phyloP scores from a whole-genome alignment of 176 grass and related monocot species.

The Hordeum vulgare region MorexV3_pseudomolecules_assembly NC_058522.1:549660581-549661080 shows the following conservation, averaged over 20 bases:
- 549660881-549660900: background rate
- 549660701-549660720: background rate
- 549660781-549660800: conserved; percentile 28
- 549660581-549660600: too few species aligned
- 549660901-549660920: background rate
- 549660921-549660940: background rate
- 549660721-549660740: background rate
- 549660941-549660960: conserved; percentile 2
- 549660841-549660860: conserved; percentile 3
- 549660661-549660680: background rate
- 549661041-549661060: background rate
- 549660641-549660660: too few species aligned
- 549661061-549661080: background rate
- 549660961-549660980: background rate
- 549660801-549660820: conserved; percentile 46
- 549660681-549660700: background rate
- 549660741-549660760: background rate
- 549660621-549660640: too few species aligned
- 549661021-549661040: background rate
- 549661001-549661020: background rate
- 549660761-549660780: background rate
- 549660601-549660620: too few species aligned
- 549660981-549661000: background rate
- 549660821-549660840: conserved; percentile 22
- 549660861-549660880: background rate